phyloP scores from a whole-genome alignment of 352 stramenopile genomes.

The Phytophthora brassicae region DNA sequence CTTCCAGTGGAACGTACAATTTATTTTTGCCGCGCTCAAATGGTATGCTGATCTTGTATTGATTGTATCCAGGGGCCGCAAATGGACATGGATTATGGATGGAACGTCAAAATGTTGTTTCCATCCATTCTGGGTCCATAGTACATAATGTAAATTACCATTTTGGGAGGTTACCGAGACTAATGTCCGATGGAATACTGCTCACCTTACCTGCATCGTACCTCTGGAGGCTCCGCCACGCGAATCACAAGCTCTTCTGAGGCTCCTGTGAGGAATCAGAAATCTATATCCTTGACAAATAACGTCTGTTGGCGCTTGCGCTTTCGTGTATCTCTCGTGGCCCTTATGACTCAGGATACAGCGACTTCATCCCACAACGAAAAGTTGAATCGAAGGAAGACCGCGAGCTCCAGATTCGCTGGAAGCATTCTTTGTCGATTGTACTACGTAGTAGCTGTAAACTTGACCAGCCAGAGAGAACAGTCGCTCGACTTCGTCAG shows the following conservation, averaged over 20 bases:
- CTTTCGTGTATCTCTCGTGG: not conserved
- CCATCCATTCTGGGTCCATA: not conserved
- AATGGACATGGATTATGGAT: not conserved
- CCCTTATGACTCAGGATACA: not conserved
- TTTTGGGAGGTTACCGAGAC: too few species aligned
- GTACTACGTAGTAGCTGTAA: not conserved
- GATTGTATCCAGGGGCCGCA: slow-evolving; percentile 45
- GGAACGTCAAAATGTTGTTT: not conserved
- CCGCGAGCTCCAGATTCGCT: not conserved
- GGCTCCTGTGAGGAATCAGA: too few species aligned
- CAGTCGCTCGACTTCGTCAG: not conserved
- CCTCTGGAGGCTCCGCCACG: too few species aligned
- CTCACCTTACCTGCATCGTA: too few species aligned
- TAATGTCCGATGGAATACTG: not conserved
- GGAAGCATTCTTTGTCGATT: not conserved
- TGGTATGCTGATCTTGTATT: slow-evolving; percentile 52
- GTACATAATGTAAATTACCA: not conserved
- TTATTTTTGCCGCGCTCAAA: too few species aligned
- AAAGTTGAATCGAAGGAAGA: not conserved
- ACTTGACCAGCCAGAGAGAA: not conserved
- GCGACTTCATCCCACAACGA: not conserved
- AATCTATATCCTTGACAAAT: too few species aligned
- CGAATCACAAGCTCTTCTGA: too few species aligned
- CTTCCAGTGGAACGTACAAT: too few species aligned
- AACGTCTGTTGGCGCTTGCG: not conserved